These are phyloP conservation scores for Lachancea meyersii DNA, from an alignment of 805 yeast genomes.

Conservation along the genomic window DNA sequence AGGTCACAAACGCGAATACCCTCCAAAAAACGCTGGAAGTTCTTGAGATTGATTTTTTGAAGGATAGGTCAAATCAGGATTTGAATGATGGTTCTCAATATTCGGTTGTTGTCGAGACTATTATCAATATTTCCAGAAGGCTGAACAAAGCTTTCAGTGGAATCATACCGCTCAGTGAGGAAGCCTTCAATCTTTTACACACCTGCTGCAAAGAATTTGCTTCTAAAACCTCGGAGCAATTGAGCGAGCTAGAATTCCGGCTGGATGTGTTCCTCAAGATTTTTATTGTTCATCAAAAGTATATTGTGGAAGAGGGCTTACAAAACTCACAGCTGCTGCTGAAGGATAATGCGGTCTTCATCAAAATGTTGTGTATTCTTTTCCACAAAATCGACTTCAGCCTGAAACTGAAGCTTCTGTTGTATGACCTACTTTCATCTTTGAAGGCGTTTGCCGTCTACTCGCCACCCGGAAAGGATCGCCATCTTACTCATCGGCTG, in stretches of 20 bases:
- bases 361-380: slow-evolving; percentile 17
- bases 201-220: slow-evolving; percentile 14
- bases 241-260: slow-evolving; percentile 10
- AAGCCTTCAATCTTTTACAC: slow-evolving; percentile 14
- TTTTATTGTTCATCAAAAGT: slow-evolving; percentile 27
- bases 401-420: slow-evolving; percentile 26
- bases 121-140: slow-evolving; percentile 21
- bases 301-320: slow-evolving; percentile 20
- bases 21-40: slow-evolving; percentile 16
- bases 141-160: slow-evolving; percentile 12
- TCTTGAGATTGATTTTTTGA: slow-evolving; percentile 24
- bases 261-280: slow-evolving; percentile 24
- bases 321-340: slow-evolving; percentile 1
- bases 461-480: slow-evolving; percentile 14
- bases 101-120: slow-evolving; percentile 19
- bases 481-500: background rate
- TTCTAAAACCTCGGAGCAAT: slow-evolving; percentile 9
- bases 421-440: slow-evolving; percentile 29
- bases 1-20: slow-evolving; percentile 13
- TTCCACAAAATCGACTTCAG: slow-evolving; percentile 26
- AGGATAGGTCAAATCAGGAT: slow-evolving; percentile 11
- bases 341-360: slow-evolving; percentile 5
- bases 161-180: slow-evolving; percentile 11
- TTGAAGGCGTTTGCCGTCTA: slow-evolving; percentile 27
- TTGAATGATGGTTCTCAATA: slow-evolving; percentile 12